Conservation (phyloP, 768 basidiomycete species). For the Boletus barrowsii region DNA sequence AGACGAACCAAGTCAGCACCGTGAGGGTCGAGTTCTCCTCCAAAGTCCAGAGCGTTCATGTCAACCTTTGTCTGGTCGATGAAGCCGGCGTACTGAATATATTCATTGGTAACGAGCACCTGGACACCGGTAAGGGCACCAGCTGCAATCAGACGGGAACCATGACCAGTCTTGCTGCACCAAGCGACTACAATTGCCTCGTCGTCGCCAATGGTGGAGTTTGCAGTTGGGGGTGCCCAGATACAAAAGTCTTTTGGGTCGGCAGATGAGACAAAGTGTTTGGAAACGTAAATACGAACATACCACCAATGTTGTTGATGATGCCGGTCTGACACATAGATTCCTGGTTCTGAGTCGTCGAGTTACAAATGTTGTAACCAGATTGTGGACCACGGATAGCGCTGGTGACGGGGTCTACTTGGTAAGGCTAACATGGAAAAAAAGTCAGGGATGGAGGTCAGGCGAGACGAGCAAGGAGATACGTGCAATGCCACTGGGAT, state of each 20-base stretch:
- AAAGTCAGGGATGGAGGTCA: background rate
- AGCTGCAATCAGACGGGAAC: constrained; percentile 66
- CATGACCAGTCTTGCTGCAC: constrained; percentile 64
- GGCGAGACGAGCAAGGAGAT: background rate
- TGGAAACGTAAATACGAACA: background rate
- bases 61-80: constrained; percentile 63
- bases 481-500: constrained; percentile 43
- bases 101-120: constrained; percentile 53
- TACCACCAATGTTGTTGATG: constrained; percentile 52
- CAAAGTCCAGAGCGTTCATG: constrained; percentile 50
- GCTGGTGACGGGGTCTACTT: constrained; percentile 41
- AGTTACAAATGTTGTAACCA: constrained; percentile 70
- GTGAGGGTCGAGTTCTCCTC: constrained; percentile 78
- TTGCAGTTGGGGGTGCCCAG: constrained; percentile 52
- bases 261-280: constrained; percentile 23
- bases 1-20: constrained; percentile 60
- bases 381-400: constrained; percentile 54
- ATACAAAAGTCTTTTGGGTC: constrained; percentile 62
- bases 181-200: constrained; percentile 72
- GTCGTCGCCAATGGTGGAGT: constrained; percentile 57
- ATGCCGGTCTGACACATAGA: constrained; percentile 70
- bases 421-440: constrained; percentile 41
- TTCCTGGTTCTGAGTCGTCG: constrained; percentile 56
- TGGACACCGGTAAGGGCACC: constrained; percentile 67
- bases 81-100: constrained; percentile 59